Conservation (phyloP, 2,329 filamentous ascomycete species). For the Penicillium sp. region DNA sequence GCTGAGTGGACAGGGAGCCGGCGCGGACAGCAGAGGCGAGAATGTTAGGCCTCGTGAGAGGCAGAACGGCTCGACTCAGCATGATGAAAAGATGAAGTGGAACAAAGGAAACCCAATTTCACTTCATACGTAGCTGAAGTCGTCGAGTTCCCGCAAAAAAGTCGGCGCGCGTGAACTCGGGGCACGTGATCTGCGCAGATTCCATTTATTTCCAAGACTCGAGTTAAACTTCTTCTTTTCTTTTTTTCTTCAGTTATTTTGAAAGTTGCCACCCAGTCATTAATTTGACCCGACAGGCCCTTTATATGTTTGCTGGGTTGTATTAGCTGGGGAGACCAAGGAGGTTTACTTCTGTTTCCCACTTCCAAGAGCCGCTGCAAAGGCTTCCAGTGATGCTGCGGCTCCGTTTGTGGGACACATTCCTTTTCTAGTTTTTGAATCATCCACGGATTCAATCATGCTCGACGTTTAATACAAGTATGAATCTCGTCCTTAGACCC, state of each 20-base stretch:
- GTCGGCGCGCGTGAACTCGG: constrained; percentile 25
- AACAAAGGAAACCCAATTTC: constrained; percentile 1
- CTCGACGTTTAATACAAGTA: constrained; percentile 18
- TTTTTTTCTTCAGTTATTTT: constrained; percentile 28
- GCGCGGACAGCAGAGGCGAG: constrained; percentile 34
- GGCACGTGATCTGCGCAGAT: constrained; percentile 17
- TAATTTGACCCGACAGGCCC: constrained; percentile 56
- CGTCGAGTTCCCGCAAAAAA: constrained; percentile 27
- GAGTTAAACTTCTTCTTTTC: constrained; percentile 5
- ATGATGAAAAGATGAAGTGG: constrained; percentile 28
- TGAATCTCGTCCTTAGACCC: constrained; percentile 15
- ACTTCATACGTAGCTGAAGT: constrained; percentile 17
- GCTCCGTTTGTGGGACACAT: constrained; percentile 49
- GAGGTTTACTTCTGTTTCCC: constrained; percentile 37
- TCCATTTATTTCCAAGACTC: constrained; percentile 17
- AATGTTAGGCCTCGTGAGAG: constrained; percentile 42
- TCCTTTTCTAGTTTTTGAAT: constrained; percentile 8
- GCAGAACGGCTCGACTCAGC: constrained; percentile 44
- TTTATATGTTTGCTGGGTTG: constrained; percentile 54
- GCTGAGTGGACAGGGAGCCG: constrained; percentile 30
- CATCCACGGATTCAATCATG: constrained; percentile 1
- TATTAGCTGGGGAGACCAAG: constrained; percentile 49
- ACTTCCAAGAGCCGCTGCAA: constrained; percentile 48
- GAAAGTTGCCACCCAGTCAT: constrained; percentile 55
- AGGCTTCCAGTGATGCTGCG: constrained; percentile 44